These are phyloP conservation scores for Trametes pubescens DNA, from an alignment of 1,284 basidiomycete species.

Conservation along the genomic window DNA sequence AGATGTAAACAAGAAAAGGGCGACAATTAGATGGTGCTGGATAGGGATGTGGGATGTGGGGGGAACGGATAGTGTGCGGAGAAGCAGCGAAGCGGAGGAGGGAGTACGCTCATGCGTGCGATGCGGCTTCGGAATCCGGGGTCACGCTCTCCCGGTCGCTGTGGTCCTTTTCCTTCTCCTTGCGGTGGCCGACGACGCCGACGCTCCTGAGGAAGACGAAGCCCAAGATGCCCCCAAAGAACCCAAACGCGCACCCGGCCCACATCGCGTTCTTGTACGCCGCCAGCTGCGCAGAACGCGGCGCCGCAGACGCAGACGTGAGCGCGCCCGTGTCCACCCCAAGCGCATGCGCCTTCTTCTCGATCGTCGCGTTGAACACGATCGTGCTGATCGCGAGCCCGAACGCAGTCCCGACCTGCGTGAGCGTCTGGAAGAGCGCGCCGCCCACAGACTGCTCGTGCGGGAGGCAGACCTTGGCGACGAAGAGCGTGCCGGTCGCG, in stretches of 20 bases:
- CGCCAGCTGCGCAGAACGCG: constrained; percentile 50
- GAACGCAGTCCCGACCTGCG: constrained; percentile 78
- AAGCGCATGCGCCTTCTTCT: constrained; percentile 40
- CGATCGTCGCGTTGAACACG: constrained; percentile 66
- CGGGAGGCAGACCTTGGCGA: constrained; percentile 74
- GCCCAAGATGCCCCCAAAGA: constrained; percentile 56
- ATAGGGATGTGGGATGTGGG: too few relatives aligned
- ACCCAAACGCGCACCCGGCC: constrained; percentile 66
- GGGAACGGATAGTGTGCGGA: too few relatives aligned
- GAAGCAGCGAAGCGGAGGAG: not conserved
- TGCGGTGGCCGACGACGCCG: constrained; percentile 61
- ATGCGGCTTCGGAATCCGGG: not conserved
- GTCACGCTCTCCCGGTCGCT: constrained; percentile 1
- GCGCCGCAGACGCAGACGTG: constrained; percentile 43
- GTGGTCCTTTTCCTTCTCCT: constrained; percentile 8
- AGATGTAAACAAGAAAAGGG: too few relatives aligned
- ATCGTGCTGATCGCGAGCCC: constrained; percentile 82
- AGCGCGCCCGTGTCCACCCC: constrained; percentile 42
- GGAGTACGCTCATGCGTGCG: not conserved
- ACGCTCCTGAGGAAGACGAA: constrained; percentile 62
- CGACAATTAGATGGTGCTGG: too few relatives aligned
- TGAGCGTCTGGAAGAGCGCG: constrained; percentile 81
- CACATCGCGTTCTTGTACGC: constrained; percentile 73
- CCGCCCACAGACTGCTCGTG: constrained; percentile 85
- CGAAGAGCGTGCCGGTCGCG: constrained; percentile 77